A percentile compares a stretch with the other conserved stretches of the same genome.
phyloP scores from a whole-genome alignment of 2,329 filamentous ascomycete genomes.

The Macroventuria anomochaeta region DNA sequence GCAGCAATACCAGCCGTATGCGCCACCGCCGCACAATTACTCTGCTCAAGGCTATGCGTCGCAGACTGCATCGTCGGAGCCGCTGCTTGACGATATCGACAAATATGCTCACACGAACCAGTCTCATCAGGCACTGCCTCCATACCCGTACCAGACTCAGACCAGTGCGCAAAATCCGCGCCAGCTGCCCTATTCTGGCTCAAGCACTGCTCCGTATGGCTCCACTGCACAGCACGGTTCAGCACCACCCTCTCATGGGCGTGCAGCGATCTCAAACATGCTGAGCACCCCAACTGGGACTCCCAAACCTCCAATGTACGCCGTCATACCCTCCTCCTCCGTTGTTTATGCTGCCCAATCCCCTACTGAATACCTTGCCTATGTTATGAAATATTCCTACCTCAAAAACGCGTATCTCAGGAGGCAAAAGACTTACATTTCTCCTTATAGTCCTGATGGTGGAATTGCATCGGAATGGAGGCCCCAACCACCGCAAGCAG shows the following conservation, averaged over 20 bases:
- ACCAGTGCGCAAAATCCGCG: constrained; percentile 19
- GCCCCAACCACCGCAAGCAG: constrained; percentile 32
- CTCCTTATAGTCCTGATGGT: constrained; percentile 54
- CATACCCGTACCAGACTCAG: constrained; percentile 34
- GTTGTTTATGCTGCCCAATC: constrained; percentile 46
- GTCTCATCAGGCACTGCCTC: constrained; percentile 27
- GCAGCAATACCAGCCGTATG: constrained; percentile 38
- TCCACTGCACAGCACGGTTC: constrained; percentile 22
- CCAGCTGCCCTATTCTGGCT: constrained; percentile 27
- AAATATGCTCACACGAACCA: constrained; percentile 38
- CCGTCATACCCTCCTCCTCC: constrained; percentile 44
- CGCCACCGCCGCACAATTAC: constrained; percentile 32
- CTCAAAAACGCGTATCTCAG: constrained; percentile 54
- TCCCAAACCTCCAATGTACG: constrained; percentile 49
- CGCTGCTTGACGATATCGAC: constrained; percentile 30
- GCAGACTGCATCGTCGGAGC: constrained; percentile 29
- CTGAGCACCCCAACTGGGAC: constrained; percentile 40
- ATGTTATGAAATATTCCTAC: constrained; percentile 55
- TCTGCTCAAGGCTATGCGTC: constrained; percentile 34
- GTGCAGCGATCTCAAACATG: constrained; percentile 42
- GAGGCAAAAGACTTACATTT: constrained; percentile 55
- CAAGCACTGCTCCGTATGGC: constrained; percentile 23
- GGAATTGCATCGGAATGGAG: constrained; percentile 52
- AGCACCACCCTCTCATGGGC: constrained; percentile 29
- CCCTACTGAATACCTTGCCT: constrained; percentile 50